Percentiles rank a stretch among this genome's conserved stretches.
Conservation (phyloP, 805 yeast species). For the Starmerella cellae region DNA sequence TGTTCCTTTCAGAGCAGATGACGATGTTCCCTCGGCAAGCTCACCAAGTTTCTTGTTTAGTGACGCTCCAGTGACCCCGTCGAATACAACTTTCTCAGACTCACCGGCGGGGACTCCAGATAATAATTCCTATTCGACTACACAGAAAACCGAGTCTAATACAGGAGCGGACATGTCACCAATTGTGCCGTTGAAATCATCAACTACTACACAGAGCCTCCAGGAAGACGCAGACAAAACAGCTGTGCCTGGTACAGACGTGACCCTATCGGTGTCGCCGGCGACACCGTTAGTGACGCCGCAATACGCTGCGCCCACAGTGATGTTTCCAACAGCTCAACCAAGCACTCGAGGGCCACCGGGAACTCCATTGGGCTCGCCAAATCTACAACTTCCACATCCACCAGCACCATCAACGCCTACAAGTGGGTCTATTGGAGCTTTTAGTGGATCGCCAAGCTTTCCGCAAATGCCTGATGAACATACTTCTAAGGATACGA, state of each 20-base stretch:
- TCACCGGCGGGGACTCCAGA: not conserved
- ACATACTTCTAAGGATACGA: constrained; percentile 5
- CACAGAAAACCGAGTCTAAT: not conserved
- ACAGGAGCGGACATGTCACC: not conserved
- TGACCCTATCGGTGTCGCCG: not conserved
- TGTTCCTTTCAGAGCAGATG: constrained; percentile 40
- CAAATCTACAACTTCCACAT: not conserved
- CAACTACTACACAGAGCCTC: not conserved
- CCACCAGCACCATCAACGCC: not conserved
- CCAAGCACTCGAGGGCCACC: no score
- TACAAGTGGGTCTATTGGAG: no score
- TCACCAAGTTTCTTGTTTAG: no score
- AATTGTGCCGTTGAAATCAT: no score
- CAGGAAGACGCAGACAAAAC: not conserved
- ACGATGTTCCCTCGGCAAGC: constrained; percentile 21
- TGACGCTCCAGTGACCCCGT: not conserved
- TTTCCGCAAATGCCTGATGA: not conserved
- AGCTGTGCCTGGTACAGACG: not conserved
- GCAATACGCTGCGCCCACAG: no score
- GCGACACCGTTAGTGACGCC: no score
- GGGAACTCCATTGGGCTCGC: not conserved
- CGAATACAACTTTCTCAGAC: no score
- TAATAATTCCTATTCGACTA: no score
- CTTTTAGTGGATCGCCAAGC: not conserved
- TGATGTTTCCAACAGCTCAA: no score